Evolutionary conservation across 148 eudicot genomes (phyloP), one percentile per base, ranked within the genome.

Genomic region (Vaccinium myrtillus): DNA sequence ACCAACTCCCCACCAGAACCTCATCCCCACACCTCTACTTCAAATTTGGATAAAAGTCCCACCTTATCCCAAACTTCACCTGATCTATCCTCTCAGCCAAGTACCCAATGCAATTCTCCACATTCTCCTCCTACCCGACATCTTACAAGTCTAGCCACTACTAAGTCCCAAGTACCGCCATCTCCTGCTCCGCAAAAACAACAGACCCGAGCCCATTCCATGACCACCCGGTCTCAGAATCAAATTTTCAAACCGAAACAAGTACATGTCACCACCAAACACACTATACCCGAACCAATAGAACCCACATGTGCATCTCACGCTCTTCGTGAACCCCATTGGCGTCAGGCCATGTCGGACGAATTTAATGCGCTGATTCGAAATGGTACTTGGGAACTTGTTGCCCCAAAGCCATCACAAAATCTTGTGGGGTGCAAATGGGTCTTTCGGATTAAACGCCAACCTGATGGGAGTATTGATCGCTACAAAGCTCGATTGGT

Each of bases 171-270:
- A 32, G 32, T 32, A 54, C 56, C 15, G 2, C 56, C 56, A 54
- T 54, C 56, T 14, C 15, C 11, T 54, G 11, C 56, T 8, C 56
- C 56, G 1, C 32, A 32, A 32, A 32, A 32, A 32, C 1, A 32
- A 32, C 1, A 32, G 32, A 27, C 36, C 15, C 19, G 36, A 4
- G n/a, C 30, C 8, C 54, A 67, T 65, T 39, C n/a, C 9, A 81
- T 81, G 83, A 13, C 2, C 1, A 81, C 55, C 0, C 21, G 83
- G 1, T 65, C 59, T 0, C 56, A 23, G 13, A 48, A 48, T 0
- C n/a, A 81, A 1, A 81, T 48, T 25, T 67, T 46, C 21, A 81
- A 81, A 25, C 83, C 83, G 5, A 81, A 81, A 12, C 58, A 63
- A 2, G 2, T 8, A 4, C 43, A n/a, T 81, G 1, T 10, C 27